Evolutionary conservation across 768 basidiomycete genomes (phyloP).

Genomic region (Tricholoma sp.): DNA sequence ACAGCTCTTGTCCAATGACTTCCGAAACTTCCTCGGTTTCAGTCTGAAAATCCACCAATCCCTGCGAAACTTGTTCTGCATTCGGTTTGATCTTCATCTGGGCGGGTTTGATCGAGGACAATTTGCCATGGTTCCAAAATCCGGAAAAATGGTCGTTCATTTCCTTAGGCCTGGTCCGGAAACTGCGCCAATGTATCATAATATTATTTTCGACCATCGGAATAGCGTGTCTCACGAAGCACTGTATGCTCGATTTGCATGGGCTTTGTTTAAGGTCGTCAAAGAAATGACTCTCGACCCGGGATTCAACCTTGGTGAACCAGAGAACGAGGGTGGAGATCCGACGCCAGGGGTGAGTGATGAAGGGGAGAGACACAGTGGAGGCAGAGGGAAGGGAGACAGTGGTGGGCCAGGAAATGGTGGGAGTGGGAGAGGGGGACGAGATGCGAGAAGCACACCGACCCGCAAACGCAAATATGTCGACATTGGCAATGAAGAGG

Average conservation of each 20-base stretch:
- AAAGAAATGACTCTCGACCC: background rate
- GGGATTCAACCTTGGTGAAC: background rate
- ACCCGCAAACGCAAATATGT: background rate
- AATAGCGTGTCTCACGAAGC: background rate
- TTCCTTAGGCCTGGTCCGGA: background rate
- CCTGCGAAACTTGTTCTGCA: background rate
- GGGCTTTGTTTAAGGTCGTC: background rate
- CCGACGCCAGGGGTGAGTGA: background rate
- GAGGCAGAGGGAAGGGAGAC: no score
- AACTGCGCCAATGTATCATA: background rate
- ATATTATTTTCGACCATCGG: background rate
- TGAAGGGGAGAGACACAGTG: background rate
- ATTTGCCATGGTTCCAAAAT: background rate
- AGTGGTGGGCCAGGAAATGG: background rate
- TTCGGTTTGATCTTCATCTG: background rate
- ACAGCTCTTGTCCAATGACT: background rate
- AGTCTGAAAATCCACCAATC: background rate
- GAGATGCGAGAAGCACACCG: background rate
- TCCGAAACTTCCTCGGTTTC: background rate
- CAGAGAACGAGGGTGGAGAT: background rate
- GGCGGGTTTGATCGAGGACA: background rate
- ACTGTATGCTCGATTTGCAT: background rate
- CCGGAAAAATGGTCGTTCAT: background rate
- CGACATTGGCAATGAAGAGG: background rate
- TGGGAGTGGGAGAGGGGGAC: background rate